Evolutionary conservation across 495 filamentous ascomycete species (phyloP), one percentile per base, ranked within the genome.

Genomic region (Tuber magnatum): DNA sequence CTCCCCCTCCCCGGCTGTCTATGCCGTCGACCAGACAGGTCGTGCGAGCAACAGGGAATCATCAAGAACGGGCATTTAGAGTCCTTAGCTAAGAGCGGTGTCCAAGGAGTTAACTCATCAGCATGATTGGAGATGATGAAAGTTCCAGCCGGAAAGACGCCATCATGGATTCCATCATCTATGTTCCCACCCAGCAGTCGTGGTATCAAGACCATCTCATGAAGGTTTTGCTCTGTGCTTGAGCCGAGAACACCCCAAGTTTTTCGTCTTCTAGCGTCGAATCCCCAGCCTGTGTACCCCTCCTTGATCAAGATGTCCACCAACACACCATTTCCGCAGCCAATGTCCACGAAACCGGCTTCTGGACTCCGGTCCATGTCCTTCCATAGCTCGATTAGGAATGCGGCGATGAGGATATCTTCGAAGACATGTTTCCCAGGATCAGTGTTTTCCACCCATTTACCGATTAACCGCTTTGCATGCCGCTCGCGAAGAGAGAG

Each of bases 41-140:
- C 86, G 84, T 97, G 93, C 44, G 93, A 96, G 85, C 95, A 99
- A 84, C 95, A 99, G 2, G 95, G 95, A 56, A 98, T 97, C 71
- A 91, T 90, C 41, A 99, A 88, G 80, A 97, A 99, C 0, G 94
- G 92, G 71, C 88, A 91, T 24, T 87, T 79, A 32, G 92, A 92
- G 3, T 92, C 85, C 42, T 89, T 88, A 42, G 94, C 93, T 68
- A 99, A 87, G 44, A 97, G 87, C 1, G 95, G 96, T 1, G 96
- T 97, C 95, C 95, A 99, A 7, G 92, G 88, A 1, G 96, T 98
- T 18, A 99, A 86, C 84, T 99, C 93, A 82, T 99, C 95, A 35
- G 95, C 93, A 81, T 98, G 95, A 81, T 98, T 98, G 68, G 93
- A 94, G 76, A 99, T 93, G 73, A 99, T 92, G 80, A 99, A 99